Evolutionary conservation across 2,329 filamentous ascomycete genomes (phyloP).

Genomic region (Monilinia fructicola): DNA sequence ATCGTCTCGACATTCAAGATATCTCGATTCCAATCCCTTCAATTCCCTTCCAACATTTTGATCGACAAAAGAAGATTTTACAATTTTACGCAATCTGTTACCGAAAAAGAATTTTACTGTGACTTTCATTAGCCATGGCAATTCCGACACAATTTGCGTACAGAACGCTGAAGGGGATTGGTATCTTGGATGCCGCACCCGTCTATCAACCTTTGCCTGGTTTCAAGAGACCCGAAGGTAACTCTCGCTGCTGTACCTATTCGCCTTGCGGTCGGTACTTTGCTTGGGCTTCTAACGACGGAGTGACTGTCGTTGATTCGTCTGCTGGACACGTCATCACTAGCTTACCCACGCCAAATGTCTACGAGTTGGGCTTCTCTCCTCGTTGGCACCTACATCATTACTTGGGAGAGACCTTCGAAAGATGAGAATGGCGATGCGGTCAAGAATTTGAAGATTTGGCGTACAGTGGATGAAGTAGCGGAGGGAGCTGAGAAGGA

Average conservation of each 20-base stretch:
- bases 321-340: conserved; percentile 72
- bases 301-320: conserved; percentile 81
- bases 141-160: conserved; percentile 92
- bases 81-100: conserved; percentile 31
- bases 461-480: conserved; percentile 75
- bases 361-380: conserved; percentile 94
- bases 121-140: conserved; percentile 93
- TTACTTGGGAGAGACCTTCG: conserved; percentile 90
- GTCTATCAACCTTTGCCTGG: conserved; percentile 81
- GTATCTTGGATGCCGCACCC: conserved; percentile 86
- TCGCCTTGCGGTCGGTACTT: conserved; percentile 95
- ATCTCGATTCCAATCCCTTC: conserved; percentile 24
- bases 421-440: conserved; percentile 95
- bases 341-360: conserved; percentile 74
- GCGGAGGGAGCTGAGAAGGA: conserved; percentile 56
- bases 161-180: conserved; percentile 95
- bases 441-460: conserved; percentile 95
- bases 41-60: conserved; percentile 22
- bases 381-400: conserved; percentile 85
- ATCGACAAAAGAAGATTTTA: conserved; percentile 30
- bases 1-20: conserved; percentile 20
- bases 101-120: conserved; percentile 46
- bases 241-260: conserved; percentile 91
- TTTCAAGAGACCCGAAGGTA: conserved; percentile 86
- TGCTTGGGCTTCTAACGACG: conserved; percentile 87